Conservation (phyloP, 164 flowering plant species). For the Tetracentron sinense region DNA sequence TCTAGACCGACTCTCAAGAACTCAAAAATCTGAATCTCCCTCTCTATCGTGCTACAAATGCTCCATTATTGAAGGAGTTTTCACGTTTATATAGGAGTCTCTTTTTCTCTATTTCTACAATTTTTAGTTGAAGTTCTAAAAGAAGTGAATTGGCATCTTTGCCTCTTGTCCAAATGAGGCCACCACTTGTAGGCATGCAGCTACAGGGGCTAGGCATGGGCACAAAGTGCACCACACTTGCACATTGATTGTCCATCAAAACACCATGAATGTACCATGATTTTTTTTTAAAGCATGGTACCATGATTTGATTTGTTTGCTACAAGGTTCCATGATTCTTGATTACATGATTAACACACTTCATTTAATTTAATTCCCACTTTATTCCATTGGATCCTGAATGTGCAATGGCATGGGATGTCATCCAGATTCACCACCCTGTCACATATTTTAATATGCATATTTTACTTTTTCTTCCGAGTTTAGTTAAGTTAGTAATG, state of each 20-base stretch:
- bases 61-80: not conserved
- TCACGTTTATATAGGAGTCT: not conserved
- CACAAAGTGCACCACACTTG: not conserved
- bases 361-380: too few relatives aligned
- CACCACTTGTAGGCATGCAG: slow-evolving; percentile 2
- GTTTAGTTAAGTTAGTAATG: too few relatives aligned
- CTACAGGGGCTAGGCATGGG: not conserved
- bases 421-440: too few relatives aligned
- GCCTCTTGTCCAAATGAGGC: slow-evolving; percentile 1
- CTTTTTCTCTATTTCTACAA: slow-evolving; percentile 2
- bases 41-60: not conserved
- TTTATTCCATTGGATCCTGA: too few relatives aligned
- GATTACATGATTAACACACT: too few relatives aligned
- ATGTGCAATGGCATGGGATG: too few relatives aligned
- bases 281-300: too few relatives aligned
- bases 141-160: slow-evolving; percentile 8
- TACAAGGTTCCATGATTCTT: too few relatives aligned
- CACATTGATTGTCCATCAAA: not conserved
- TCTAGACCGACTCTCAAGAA: slow-evolving; percentile 31
- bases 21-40: not conserved
- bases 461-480: too few relatives aligned
- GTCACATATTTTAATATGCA: too few relatives aligned
- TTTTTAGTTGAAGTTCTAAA: slow-evolving; percentile 3
- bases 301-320: too few relatives aligned
- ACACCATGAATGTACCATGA: too few relatives aligned